These are phyloP conservation scores for Melampsora larici-populina DNA, from an alignment of 1,284 basidiomycete species.

Conservation along the genomic window DNA sequence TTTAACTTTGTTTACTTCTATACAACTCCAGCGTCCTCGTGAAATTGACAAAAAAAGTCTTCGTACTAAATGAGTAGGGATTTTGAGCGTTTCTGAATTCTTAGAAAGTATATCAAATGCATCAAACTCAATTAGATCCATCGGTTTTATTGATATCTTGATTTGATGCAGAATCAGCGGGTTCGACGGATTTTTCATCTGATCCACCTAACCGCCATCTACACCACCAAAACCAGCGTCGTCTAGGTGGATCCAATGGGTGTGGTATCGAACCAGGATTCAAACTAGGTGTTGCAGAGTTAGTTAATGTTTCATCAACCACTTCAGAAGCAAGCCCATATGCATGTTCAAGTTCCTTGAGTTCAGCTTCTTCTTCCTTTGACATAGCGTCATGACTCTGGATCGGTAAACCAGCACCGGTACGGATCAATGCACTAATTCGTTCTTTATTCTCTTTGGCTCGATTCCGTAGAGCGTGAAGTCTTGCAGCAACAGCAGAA, in stretches of 20 bases:
- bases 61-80: too few relatives aligned
- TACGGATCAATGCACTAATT: constrained; percentile 28
- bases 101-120: too few relatives aligned
- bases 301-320: not conserved
- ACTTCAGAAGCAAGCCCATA: constrained; percentile 6
- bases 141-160: too few relatives aligned
- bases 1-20: too few relatives aligned
- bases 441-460: constrained; percentile 37
- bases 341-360: constrained; percentile 26
- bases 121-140: too few relatives aligned
- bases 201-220: constrained; percentile 1
- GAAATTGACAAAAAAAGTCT: too few relatives aligned
- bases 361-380: constrained; percentile 41
- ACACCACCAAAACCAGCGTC: constrained; percentile 9
- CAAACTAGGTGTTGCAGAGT: not conserved
- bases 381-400: constrained; percentile 23
- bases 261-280: not conserved
- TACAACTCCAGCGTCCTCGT: too few relatives aligned
- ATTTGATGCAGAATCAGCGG: too few relatives aligned
- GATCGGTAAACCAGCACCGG: not conserved
- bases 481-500: constrained; percentile 18
- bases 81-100: too few relatives aligned
- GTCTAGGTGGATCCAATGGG: not conserved
- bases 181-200: too few relatives aligned
- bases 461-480: constrained; percentile 18